Conservation (phyloP, 2,329 filamentous ascomycete genomes). For the Cytospora leucostoma region DNA sequence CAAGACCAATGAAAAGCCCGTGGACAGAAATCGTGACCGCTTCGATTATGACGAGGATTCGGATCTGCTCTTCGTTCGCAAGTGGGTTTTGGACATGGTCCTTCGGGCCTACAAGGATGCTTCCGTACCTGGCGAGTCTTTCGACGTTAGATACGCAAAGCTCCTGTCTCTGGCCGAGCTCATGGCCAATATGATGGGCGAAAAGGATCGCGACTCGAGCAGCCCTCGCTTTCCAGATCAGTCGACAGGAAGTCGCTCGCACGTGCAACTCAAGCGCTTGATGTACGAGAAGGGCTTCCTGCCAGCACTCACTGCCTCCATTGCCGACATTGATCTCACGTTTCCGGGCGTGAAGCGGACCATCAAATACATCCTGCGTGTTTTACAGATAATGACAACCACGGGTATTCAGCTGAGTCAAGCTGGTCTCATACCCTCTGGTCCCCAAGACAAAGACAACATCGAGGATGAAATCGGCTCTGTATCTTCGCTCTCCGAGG, state of each 20-base stretch:
- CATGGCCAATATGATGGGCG: conserved; percentile 88
- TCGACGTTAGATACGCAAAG: conserved; percentile 84
- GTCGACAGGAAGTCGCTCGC: conserved; percentile 56
- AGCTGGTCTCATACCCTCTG: conserved; percentile 67
- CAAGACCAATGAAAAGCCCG: conserved; percentile 78
- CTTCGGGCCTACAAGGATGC: conserved; percentile 91
- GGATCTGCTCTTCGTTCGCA: conserved; percentile 87
- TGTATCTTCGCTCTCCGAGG: conserved; percentile 83
- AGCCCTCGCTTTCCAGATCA: conserved; percentile 36
- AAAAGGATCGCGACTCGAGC: conserved; percentile 66
- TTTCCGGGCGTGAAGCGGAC: conserved; percentile 91
- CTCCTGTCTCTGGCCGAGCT: conserved; percentile 87
- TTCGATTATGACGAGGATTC: conserved; percentile 75
- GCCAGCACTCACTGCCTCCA: conserved; percentile 81
- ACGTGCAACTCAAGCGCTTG: conserved; percentile 82
- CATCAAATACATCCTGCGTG: conserved; percentile 93
- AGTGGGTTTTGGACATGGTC: conserved; percentile 91
- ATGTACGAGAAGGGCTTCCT: conserved; percentile 99
- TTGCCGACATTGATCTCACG: conserved; percentile 93
- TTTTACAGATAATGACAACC: conserved; percentile 82
- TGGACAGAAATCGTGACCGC: conserved; percentile 57
- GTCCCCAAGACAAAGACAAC: conserved; percentile 55
- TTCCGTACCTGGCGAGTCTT: conserved; percentile 71
- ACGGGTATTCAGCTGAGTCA: conserved; percentile 86
- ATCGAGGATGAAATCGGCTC: conserved; percentile 88